Conservation (phyloP, 164 flowering plant genomes). For the Tetracentron sinense region DNA sequence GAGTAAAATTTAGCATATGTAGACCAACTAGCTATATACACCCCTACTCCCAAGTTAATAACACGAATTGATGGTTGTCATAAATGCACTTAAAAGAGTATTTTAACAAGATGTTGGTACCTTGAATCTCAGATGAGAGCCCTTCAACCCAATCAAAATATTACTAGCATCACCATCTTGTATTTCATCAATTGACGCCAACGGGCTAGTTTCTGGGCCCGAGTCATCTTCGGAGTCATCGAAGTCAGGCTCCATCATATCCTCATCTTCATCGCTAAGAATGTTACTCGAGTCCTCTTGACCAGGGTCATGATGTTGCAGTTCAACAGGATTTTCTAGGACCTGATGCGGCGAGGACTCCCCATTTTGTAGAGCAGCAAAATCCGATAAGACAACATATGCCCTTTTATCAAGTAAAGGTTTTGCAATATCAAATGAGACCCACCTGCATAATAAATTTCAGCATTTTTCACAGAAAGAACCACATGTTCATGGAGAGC, state of each 20-base stretch:
- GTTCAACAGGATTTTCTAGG: slow-evolving; percentile 28
- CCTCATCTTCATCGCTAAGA: slow-evolving; percentile 42
- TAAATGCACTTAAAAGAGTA: too few relatives aligned
- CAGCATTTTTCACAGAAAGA: not conserved
- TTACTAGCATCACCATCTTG: slow-evolving; percentile 40
- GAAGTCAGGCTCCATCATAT: slow-evolving; percentile 44
- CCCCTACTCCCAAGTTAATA: too few relatives aligned
- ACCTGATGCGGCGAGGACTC: slow-evolving; percentile 23
- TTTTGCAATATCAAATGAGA: slow-evolving; percentile 59
- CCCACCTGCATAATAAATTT: slow-evolving; percentile 61
- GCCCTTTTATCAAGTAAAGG: slow-evolving; percentile 63
- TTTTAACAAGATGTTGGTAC: too few relatives aligned
- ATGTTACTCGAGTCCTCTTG: slow-evolving; percentile 41
- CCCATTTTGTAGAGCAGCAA: slow-evolving; percentile 30
- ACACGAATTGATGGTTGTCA: too few relatives aligned
- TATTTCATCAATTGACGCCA: slow-evolving; percentile 20
- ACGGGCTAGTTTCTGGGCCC: slow-evolving; percentile 28
- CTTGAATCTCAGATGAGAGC: slow-evolving; percentile 54
- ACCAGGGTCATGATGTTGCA: slow-evolving; percentile 23
- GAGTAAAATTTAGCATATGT: too few relatives aligned
- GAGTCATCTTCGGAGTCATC: slow-evolving; percentile 58
- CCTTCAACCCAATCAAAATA: slow-evolving; percentile 45
- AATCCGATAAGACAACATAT: slow-evolving; percentile 71
- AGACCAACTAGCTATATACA: too few relatives aligned
- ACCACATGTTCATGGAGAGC: not conserved